Conservation (phyloP, 2,329 filamentous ascomycete genomes). For the Beauveria medogensis region DNA sequence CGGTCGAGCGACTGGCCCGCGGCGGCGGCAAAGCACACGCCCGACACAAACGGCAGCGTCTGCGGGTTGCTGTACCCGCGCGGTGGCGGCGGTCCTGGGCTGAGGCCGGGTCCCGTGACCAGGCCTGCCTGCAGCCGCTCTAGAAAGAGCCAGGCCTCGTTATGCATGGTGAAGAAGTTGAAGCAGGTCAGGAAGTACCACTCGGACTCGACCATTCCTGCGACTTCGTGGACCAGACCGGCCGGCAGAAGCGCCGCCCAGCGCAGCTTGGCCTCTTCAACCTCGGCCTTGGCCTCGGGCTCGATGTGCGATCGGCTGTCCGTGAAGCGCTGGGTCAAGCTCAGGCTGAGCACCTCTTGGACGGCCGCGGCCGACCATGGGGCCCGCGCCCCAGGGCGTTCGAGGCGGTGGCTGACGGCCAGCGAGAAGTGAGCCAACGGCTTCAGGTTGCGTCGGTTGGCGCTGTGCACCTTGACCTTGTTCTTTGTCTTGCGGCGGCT, state of each 20-base stretch:
- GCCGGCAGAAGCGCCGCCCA: not conserved
- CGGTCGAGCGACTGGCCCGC: not conserved
- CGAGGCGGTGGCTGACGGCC: not conserved
- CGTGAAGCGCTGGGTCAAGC: not conserved
- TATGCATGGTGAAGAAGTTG: slow-evolving; percentile 2
- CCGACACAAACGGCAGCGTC: not conserved
- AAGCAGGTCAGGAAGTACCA: not conserved
- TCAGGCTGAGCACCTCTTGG: not conserved
- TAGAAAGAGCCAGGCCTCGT: not conserved
- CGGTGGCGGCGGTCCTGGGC: not conserved
- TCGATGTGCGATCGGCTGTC: not conserved
- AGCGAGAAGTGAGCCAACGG: not conserved
- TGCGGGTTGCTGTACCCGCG: not conserved
- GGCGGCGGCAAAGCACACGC: not conserved
- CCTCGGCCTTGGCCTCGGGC: not conserved
- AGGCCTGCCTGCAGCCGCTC: not conserved
- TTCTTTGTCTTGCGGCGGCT: slow-evolving; percentile 7
- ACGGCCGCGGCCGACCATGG: not conserved
- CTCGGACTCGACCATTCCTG: not conserved
- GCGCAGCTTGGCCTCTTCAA: not conserved
- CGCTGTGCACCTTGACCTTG: slow-evolving; percentile 9
- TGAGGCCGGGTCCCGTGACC: not conserved
- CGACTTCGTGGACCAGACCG: not conserved
- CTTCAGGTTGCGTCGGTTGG: slow-evolving; percentile 14
- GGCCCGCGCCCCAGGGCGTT: not conserved